These are phyloP conservation scores for Scopulariopsis brevicaulis DNA, from an alignment of 2,329 filamentous ascomycete species.

Conservation along the genomic window DNA sequence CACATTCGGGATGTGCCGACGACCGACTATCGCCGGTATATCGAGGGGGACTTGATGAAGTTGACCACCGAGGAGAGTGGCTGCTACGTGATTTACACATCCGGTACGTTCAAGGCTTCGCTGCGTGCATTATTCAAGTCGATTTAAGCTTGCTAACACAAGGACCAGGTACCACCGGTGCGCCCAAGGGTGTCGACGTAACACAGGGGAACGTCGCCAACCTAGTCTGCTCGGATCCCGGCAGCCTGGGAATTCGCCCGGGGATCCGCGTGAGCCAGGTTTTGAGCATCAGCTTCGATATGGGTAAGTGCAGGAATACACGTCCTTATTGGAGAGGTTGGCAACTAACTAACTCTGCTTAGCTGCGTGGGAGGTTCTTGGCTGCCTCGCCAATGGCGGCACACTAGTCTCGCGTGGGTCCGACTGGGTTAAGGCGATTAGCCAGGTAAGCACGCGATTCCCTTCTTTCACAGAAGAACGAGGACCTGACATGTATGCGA, in stretches of 20 bases:
- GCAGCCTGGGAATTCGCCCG: conserved; percentile 33
- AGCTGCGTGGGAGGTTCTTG: conserved; percentile 52
- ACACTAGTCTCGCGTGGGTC: conserved; percentile 40
- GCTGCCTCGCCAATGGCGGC: conserved; percentile 43
- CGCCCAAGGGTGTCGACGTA: conserved; percentile 47
- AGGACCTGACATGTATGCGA: not conserved
- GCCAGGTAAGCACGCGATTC: conserved; percentile 20
- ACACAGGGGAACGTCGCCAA: conserved; percentile 44
- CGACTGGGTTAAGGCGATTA: conserved; percentile 33
- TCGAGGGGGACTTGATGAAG: conserved; percentile 13
- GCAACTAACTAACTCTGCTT: not conserved
- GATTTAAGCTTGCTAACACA: not conserved
- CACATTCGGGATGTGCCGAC: not conserved
- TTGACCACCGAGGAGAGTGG: conserved; percentile 23
- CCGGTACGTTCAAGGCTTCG: conserved; percentile 22
- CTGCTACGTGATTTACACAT: conserved; percentile 42
- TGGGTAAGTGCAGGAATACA: conserved; percentile 33
- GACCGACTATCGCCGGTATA: not conserved
- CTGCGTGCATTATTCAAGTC: not conserved
- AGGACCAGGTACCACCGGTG: conserved; percentile 36
- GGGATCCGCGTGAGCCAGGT: conserved; percentile 43
- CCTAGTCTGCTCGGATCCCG: conserved; percentile 36
- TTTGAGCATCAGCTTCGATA: conserved; percentile 48
- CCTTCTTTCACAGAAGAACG: not conserved
- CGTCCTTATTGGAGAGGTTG: not conserved